Evolutionary conservation across 176 grass and related monocot genomes (phyloP).

Genomic region (Ananas comosus): DNA sequence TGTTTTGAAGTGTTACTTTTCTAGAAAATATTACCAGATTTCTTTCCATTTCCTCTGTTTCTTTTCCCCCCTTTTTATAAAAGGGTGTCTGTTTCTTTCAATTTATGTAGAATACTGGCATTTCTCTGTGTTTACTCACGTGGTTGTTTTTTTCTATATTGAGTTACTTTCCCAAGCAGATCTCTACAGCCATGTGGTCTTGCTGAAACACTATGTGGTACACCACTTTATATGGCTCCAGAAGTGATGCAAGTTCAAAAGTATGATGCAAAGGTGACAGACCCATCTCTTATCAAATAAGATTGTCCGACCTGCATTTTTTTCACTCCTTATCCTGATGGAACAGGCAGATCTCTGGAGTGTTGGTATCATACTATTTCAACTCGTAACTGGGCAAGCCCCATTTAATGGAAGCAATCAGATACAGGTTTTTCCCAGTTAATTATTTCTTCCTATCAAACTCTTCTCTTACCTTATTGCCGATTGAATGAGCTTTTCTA

Average conservation of each 20-base stretch:
- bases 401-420: conserved; percentile 89
- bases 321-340: conserved; percentile 23
- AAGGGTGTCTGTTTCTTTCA: no score
- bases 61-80: no score
- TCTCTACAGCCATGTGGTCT: conserved; percentile 39
- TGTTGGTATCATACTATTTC: conserved; percentile 89
- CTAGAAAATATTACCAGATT: no score
- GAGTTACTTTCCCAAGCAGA: conserved; percentile 1
- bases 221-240: conserved; percentile 99
- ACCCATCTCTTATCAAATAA: conserved; percentile 5
- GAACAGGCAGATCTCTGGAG: conserved; percentile 99
- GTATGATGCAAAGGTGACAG: conserved; percentile 90
- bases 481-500: neutral
- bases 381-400: conserved; percentile 84
- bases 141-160: neutral
- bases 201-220: conserved; percentile 95
- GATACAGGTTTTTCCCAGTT: conserved; percentile 46
- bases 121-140: no score
- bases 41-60: no score
- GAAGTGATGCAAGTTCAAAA: conserved; percentile 96
- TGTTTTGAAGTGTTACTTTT: no score
- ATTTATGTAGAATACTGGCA: no score
- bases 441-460: neutral
- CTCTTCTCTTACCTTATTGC: neutral
- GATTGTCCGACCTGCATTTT: conserved; percentile 12